Conservation (phyloP, 2,329 filamentous ascomycete genomes). For the Fusarium coffeatum region DNA sequence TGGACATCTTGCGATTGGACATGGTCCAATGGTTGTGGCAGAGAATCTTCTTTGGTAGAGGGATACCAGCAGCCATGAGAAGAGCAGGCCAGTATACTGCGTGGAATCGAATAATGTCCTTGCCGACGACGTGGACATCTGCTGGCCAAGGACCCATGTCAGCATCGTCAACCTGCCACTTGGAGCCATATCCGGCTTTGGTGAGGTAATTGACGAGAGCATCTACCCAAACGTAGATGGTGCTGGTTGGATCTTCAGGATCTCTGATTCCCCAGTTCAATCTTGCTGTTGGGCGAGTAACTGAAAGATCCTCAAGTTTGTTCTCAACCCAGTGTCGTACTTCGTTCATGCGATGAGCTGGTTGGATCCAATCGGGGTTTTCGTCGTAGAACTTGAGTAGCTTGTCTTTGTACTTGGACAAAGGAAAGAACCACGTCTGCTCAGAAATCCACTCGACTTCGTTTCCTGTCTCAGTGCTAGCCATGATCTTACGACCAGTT, state of each 20-base stretch:
- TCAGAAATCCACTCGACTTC: conserved; percentile 96
- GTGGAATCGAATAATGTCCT: conserved; percentile 96
- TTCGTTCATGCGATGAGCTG: conserved; percentile 78
- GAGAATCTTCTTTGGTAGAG: conserved; percentile 81
- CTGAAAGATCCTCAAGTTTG: conserved; percentile 86
- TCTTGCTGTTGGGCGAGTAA: conserved; percentile 83
- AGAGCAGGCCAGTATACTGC: conserved; percentile 98
- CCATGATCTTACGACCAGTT: conserved; percentile 86
- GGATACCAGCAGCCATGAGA: conserved; percentile 86
- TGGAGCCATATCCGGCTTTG: conserved; percentile 76
- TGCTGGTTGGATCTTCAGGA: conserved; percentile 85
- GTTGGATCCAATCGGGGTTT: conserved; percentile 83
- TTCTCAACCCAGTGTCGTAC: conserved; percentile 80
- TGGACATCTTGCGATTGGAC: conserved; percentile 93
- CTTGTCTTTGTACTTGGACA: conserved; percentile 83
- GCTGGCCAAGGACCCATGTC: conserved; percentile 82
- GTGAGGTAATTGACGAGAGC: conserved; percentile 95
- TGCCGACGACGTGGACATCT: conserved; percentile 91
- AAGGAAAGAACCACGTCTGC: conserved; percentile 91
- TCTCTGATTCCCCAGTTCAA: conserved; percentile 91
- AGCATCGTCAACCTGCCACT: conserved; percentile 74
- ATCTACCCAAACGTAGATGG: conserved; percentile 98
- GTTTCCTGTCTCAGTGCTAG: conserved; percentile 86
- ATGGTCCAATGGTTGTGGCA: conserved; percentile 97
- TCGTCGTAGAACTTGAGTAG: conserved; percentile 82